These are phyloP conservation scores for Puccinia novopanici DNA, from an alignment of 1,284 basidiomycete genomes.

Conservation along the genomic window DNA sequence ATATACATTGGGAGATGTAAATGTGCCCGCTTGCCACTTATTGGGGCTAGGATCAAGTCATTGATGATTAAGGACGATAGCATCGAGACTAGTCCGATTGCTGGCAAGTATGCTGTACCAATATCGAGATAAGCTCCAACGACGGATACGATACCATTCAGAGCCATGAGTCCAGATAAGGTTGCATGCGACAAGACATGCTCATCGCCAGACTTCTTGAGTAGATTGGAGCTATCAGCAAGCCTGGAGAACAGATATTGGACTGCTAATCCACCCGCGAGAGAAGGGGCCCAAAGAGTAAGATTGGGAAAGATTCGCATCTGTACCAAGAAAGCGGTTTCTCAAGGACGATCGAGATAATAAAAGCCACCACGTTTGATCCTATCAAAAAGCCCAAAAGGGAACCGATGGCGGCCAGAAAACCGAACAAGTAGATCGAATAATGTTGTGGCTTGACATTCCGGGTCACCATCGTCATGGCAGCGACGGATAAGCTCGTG, in stretches of 20 bases:
- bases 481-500: constrained; percentile 60
- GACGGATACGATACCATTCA: constrained; percentile 39
- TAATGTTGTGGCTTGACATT: constrained; percentile 32
- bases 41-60: constrained; percentile 40
- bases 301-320: constrained; percentile 23
- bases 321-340: constrained; percentile 63
- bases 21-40: constrained; percentile 36
- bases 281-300: constrained; percentile 32
- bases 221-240: constrained; percentile 66
- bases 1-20: constrained; percentile 64
- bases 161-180: constrained; percentile 31
- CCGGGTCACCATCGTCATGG: constrained; percentile 51
- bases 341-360: constrained; percentile 70
- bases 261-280: constrained; percentile 77
- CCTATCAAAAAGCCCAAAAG: constrained; percentile 64
- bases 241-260: constrained; percentile 73
- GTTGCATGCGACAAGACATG: constrained; percentile 43
- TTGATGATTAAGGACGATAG: constrained; percentile 28
- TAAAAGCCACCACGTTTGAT: constrained; percentile 72
- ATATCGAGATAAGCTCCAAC: constrained; percentile 40
- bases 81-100: constrained; percentile 22
- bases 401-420: constrained; percentile 53
- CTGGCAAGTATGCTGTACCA: constrained; percentile 39
- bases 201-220: constrained; percentile 50
- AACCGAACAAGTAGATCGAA: constrained; percentile 52